These are phyloP conservation scores for Neobulgaria alba DNA, from an alignment of 2,329 filamentous ascomycete species.

Conservation along the genomic window DNA sequence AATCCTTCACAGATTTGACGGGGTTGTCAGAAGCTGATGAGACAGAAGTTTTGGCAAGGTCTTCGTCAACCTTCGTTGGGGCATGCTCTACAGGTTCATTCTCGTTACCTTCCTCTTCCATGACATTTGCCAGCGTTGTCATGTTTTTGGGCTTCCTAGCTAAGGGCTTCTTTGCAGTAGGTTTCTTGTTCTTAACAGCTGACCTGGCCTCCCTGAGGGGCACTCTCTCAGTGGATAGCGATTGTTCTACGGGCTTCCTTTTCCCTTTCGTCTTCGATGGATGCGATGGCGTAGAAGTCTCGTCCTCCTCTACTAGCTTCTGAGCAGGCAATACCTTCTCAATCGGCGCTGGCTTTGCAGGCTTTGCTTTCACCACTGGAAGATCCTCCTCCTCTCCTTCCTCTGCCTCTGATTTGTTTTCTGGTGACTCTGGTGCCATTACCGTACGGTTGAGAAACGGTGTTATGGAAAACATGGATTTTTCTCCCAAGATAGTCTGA, in stretches of 20 bases:
- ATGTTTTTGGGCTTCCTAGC: conserved; percentile 11
- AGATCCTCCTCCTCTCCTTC: conserved; percentile 8
- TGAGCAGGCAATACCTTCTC: no score
- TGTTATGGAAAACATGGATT: conserved; percentile 88
- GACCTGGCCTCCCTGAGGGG: conserved; percentile 35
- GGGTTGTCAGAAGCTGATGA: conserved; percentile 10
- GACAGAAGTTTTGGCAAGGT: conserved; percentile 5
- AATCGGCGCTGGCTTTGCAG: no score
- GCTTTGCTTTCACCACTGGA: conserved; percentile 3
- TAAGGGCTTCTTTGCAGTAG: conserved; percentile 27
- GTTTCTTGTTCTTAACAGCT: conserved; percentile 22
- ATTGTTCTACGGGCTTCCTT: conserved; percentile 19
- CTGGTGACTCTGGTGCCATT: conserved; percentile 35
- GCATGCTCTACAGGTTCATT: conserved; percentile 29
- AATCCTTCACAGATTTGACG: conserved; percentile 7
- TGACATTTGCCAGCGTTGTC: conserved; percentile 31
- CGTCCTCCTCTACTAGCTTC: not conserved
- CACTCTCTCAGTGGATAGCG: conserved; percentile 24
- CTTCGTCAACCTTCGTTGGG: conserved; percentile 3
- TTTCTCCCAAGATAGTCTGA: conserved; percentile 63
- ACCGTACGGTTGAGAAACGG: conserved; percentile 78
- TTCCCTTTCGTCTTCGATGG: conserved; percentile 14
- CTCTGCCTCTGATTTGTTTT: conserved; percentile 10
- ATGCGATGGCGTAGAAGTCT: not conserved
- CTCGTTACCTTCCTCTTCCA: conserved; percentile 31